Percentiles rank a stretch among this genome's conserved stretches.
phyloP scores from a whole-genome alignment of 2,329 filamentous ascomycete species.

The Penicillium sp. region DNA sequence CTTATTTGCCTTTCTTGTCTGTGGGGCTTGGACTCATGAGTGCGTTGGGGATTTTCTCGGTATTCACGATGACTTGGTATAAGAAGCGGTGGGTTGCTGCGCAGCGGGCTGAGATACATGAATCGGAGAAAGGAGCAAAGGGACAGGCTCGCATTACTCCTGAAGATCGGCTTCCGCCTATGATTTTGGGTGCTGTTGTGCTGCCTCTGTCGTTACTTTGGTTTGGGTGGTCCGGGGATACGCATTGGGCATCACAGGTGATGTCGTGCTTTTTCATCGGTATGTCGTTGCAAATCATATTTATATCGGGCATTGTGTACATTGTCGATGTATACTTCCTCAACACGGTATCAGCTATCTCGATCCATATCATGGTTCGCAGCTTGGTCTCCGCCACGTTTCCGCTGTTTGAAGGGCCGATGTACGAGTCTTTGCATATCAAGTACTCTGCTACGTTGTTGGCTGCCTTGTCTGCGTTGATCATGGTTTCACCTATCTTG shows the following conservation, averaged over 20 bases:
- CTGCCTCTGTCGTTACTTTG: constrained; percentile 47
- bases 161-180: constrained; percentile 46
- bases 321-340: constrained; percentile 39
- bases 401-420: constrained; percentile 21
- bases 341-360: constrained; percentile 36
- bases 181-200: constrained; percentile 43
- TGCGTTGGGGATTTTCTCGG: constrained; percentile 28
- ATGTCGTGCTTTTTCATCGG: constrained; percentile 45
- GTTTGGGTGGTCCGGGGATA: constrained; percentile 47
- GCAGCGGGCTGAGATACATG: constrained; percentile 9
- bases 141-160: constrained; percentile 24
- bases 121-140: background rate
- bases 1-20: constrained; percentile 29
- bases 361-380: constrained; percentile 36
- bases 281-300: constrained; percentile 40
- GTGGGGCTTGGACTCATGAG: constrained; percentile 24
- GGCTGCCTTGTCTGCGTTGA: constrained; percentile 52
- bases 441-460: constrained; percentile 24
- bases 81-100: constrained; percentile 16
- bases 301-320: constrained; percentile 39
- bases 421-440: constrained; percentile 20
- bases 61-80: constrained; percentile 34
- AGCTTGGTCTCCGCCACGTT: constrained; percentile 32
- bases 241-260: constrained; percentile 44
- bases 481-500: constrained; percentile 62